Conservation (phyloP, 148 eudicot genomes). For the Bassia scoparia region DNA sequence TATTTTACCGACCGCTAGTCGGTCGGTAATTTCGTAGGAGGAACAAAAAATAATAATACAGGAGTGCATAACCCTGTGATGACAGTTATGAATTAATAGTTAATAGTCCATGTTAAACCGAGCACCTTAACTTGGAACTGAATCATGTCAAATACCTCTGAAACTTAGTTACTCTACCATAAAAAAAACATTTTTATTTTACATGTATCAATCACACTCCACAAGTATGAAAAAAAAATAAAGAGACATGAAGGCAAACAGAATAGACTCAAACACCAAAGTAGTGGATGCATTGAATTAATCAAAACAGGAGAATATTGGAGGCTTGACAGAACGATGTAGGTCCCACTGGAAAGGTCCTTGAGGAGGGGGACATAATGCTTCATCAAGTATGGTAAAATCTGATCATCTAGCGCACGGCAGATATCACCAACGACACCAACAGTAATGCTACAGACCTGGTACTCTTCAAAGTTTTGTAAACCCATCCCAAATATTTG, state of each 20-base stretch:
- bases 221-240: background rate
- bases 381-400: conserved; percentile 63
- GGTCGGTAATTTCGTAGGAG: no score
- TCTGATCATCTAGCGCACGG: conserved; percentile 62
- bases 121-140: no score
- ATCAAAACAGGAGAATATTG: conserved; percentile 66
- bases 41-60: no score
- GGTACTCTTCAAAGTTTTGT: conserved; percentile 75
- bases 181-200: no score
- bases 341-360: conserved; percentile 63
- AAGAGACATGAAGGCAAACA: background rate
- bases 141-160: no score
- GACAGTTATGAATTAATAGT: no score
- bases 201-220: no score
- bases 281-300: conserved; percentile 34
- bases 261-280: conserved; percentile 30
- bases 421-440: conserved; percentile 76
- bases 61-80: no score
- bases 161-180: no score
- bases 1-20: no score
- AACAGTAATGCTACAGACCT: conserved; percentile 68
- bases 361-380: conserved; percentile 62
- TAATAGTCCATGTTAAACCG: no score
- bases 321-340: conserved; percentile 72
- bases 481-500: conserved; percentile 73